Evolutionary conservation across 2,329 filamentous ascomycete genomes (phyloP).

Genomic region (Fusarium devonianum): DNA sequence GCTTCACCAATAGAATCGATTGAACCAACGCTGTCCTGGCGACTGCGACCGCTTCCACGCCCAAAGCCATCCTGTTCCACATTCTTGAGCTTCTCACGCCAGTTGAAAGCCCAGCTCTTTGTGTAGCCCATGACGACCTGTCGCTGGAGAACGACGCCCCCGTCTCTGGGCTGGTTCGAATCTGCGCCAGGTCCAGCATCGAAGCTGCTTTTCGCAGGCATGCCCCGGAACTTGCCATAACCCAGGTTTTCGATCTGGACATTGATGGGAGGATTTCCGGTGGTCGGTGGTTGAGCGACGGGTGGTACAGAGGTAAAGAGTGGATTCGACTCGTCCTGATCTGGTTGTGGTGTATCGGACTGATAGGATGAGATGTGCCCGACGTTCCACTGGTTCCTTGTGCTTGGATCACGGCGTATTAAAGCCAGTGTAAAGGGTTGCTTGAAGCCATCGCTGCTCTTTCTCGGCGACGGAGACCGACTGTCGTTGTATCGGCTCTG

Average conservation of each 20-base stretch:
- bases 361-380: conserved; percentile 68
- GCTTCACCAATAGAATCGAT: conserved; percentile 44
- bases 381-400: conserved; percentile 78
- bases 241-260: conserved; percentile 63
- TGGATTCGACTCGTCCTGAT: conserved; percentile 31
- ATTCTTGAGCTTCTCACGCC: conserved; percentile 55
- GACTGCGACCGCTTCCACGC: conserved; percentile 38
- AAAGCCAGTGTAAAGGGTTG: conserved; percentile 65
- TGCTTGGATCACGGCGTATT: conserved; percentile 75
- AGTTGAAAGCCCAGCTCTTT: conserved; percentile 56
- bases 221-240: conserved; percentile 64
- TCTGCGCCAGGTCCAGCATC: conserved; percentile 41
- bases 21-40: conserved; percentile 45
- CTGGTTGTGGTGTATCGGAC: conserved; percentile 46
- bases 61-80: conserved; percentile 40
- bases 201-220: conserved; percentile 51
- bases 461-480: conserved; percentile 50
- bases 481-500: conserved; percentile 6
- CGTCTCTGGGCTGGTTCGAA: conserved; percentile 20
- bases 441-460: conserved; percentile 44
- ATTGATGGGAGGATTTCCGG: conserved; percentile 53
- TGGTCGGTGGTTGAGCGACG: conserved; percentile 21
- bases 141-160: conserved; percentile 55
- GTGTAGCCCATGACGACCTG: conserved; percentile 66
- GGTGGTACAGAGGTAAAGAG: conserved; percentile 37